Conservation (phyloP, 164 flowering plant species). For the Umbellularia californica region DNA sequence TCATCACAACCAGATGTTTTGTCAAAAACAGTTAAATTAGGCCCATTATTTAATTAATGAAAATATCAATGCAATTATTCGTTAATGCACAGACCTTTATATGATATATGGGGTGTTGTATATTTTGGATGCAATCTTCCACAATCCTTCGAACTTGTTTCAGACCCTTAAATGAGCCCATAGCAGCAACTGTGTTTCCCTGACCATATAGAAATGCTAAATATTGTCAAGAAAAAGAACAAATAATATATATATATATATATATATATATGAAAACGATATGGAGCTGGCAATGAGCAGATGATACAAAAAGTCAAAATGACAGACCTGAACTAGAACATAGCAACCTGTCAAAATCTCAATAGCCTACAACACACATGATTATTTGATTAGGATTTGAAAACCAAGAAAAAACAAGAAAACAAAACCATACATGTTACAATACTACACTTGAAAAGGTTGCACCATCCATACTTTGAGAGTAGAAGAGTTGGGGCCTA, state of each 20-base stretch:
- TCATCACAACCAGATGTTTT: neutral
- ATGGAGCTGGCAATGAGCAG: neutral
- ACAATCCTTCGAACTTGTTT: slow-evolving; percentile 87
- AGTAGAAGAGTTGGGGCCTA: slow-evolving; percentile 85
- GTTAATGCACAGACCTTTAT: slow-evolving; percentile 51
- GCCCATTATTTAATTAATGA: neutral
- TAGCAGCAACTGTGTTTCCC: slow-evolving; percentile 95
- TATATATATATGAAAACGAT: neutral
- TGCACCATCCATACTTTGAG: slow-evolving; percentile 52
- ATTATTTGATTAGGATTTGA: neutral
- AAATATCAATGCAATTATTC: neutral
- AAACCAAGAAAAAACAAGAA: neutral
- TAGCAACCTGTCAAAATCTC: slow-evolving; percentile 94
- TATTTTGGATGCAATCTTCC: slow-evolving; percentile 85
- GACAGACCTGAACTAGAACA: slow-evolving; percentile 76
- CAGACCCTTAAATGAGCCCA: slow-evolving; percentile 90
- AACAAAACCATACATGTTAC: neutral
- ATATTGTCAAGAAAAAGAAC: neutral
- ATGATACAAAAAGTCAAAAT: slow-evolving; percentile 1
- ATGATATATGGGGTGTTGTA: slow-evolving; percentile 76
- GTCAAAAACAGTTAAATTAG: neutral
- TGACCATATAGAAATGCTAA: slow-evolving; percentile 20
- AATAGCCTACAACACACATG: slow-evolving; percentile 59
- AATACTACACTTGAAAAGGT: neutral
- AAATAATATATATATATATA: neutral